Percentiles rank a stretch among this genome's conserved stretches.
phyloP scores from a whole-genome alignment of 257 asterid species.

The Solanum verrucosum region DNA sequence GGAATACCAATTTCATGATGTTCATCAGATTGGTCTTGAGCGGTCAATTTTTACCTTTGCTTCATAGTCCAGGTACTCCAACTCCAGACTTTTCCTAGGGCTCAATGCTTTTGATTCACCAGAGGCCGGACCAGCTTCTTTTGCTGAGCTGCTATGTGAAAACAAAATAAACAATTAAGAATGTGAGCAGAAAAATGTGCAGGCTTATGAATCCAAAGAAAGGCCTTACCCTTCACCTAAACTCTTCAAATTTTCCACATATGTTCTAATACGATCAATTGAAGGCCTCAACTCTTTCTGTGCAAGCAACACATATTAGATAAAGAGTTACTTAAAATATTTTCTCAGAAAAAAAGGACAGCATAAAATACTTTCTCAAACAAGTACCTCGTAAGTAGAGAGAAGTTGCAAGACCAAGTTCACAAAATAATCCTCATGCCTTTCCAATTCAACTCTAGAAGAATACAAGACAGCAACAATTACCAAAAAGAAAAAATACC shows the following conservation, averaged over 20 bases:
- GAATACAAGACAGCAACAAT: constrained; percentile 2
- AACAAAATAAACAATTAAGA: not conserved
- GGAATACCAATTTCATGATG: not conserved
- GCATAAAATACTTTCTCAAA: not conserved
- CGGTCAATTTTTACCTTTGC: constrained; percentile 52
- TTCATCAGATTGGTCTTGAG: not conserved
- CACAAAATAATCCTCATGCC: constrained; percentile 76
- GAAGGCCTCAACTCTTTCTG: constrained; percentile 80
- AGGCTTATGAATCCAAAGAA: not conserved
- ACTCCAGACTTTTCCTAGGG: constrained; percentile 79
- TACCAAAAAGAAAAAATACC: not conserved
- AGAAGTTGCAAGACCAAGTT: constrained; percentile 64
- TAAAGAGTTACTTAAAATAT: not conserved
- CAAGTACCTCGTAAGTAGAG: constrained; percentile 72
- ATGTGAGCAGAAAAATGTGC: not conserved
- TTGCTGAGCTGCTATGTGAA: constrained; percentile 31
- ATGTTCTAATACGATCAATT: constrained; percentile 70
- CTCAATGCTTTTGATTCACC: constrained; percentile 33
- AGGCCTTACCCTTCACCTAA: constrained; percentile 52
- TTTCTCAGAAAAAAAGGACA: not conserved
- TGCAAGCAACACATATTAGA: constrained; percentile 1
- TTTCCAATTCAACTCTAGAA: constrained; percentile 73
- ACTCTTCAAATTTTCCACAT: constrained; percentile 76
- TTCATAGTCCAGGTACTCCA: constrained; percentile 80
- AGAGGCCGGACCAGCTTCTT: constrained; percentile 13